These are phyloP conservation scores for Boletus subparvulus DNA, from an alignment of 768 basidiomycete genomes.

Conservation along the genomic window DNA sequence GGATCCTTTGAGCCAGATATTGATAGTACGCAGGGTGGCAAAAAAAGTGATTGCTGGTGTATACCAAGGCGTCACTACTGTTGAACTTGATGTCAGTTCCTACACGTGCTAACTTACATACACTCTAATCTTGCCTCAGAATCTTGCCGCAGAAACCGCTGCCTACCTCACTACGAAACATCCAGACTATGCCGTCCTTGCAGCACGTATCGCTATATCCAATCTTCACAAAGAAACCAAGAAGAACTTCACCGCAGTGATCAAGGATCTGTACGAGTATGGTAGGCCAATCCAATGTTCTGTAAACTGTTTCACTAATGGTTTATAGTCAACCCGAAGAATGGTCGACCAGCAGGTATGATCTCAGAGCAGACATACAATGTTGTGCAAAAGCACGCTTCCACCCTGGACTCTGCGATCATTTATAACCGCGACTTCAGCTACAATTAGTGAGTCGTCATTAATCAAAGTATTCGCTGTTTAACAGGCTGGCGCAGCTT, in stretches of 20 bases:
- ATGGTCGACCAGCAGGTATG: conserved; percentile 81
- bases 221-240: conserved; percentile 99
- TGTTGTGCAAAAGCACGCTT: conserved; percentile 76
- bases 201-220: conserved; percentile 97
- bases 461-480: neutral
- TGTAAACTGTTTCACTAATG: neutral
- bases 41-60: conserved; percentile 94
- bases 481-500: conserved; percentile 52
- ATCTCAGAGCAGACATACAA: conserved; percentile 88
- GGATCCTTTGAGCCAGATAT: neutral
- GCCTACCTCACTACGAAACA: conserved; percentile 97
- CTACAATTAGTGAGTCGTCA: conserved; percentile 79
- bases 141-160: conserved; percentile 95
- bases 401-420: conserved; percentile 85
- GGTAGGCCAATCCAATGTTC: conserved; percentile 43
- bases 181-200: conserved; percentile 97
- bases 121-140: conserved; percentile 45
- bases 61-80: conserved; percentile 94
- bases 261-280: conserved; percentile 88
- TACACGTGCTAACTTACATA: neutral
- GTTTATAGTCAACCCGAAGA: conserved; percentile 90
- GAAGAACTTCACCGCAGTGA: conserved; percentile 91
- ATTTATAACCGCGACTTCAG: conserved; percentile 98
- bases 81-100: conserved; percentile 86
- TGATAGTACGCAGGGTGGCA: conserved; percentile 56